These are phyloP conservation scores for Penicillium sp. DNA, from an alignment of 2,329 filamentous ascomycete species.

Conservation along the genomic window DNA sequence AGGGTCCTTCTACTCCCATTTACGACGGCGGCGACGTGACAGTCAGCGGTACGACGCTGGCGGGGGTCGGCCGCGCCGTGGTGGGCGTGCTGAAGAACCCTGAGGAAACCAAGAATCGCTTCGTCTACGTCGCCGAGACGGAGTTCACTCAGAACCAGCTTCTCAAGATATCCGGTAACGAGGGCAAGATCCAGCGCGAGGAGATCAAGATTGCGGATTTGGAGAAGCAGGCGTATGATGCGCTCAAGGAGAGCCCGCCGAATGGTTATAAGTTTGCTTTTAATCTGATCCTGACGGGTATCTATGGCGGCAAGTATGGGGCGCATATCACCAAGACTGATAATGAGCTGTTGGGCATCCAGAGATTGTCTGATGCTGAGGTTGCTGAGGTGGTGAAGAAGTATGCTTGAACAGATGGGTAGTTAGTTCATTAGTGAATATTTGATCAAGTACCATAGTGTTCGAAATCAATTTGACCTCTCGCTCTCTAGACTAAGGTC, in stretches of 20 bases:
- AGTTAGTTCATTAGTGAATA: background rate
- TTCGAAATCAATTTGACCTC: too few species aligned
- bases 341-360: constrained; percentile 45
- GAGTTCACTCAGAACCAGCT: constrained; percentile 50
- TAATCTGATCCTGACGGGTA: constrained; percentile 32
- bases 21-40: constrained; percentile 54
- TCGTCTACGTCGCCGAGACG: constrained; percentile 51
- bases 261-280: constrained; percentile 22
- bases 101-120: constrained; percentile 57
- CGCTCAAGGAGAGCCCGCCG: constrained; percentile 34
- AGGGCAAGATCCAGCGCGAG: constrained; percentile 27
- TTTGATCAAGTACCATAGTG: background rate
- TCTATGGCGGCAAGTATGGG: constrained; percentile 40
- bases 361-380: constrained; percentile 36
- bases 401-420: background rate
- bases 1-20: constrained; percentile 42
- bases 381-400: constrained; percentile 21
- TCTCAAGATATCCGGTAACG: constrained; percentile 29
- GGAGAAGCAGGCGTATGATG: constrained; percentile 31
- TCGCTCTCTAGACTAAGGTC: too few species aligned
- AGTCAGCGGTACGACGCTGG: constrained; percentile 54
- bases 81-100: constrained; percentile 53
- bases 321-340: constrained; percentile 34
- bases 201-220: constrained; percentile 31
- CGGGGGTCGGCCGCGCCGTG: constrained; percentile 52